Percentiles rank a stretch among this genome's conserved stretches.
These are phyloP conservation scores for Picea sitchensis DNA, from an alignment of 75 land plant species.

Conservation along the genomic window DNA sequence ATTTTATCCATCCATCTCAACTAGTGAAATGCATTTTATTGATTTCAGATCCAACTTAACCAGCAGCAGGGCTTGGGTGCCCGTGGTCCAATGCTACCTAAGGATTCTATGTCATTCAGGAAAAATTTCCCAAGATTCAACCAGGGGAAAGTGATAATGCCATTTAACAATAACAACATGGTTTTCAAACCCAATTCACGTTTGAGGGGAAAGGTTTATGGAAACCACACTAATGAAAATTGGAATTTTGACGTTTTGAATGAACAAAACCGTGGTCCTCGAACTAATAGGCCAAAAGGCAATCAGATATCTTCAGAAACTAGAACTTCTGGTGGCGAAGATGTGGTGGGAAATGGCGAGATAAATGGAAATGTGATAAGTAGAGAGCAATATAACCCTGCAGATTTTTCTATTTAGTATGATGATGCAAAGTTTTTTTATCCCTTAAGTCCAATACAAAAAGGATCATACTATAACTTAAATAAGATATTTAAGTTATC, in stretches of 20 bases:
- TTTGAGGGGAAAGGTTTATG: slow-evolving; percentile 42
- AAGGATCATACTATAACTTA: too few relatives aligned
- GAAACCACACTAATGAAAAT: slow-evolving; percentile 49
- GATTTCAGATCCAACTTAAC: slow-evolving; percentile 7
- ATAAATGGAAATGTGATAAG: too few relatives aligned
- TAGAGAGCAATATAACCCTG: slow-evolving; percentile 22
- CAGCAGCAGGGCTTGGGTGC: not conserved
- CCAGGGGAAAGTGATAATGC: slow-evolving; percentile 6
- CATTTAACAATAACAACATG: slow-evolving; percentile 11
- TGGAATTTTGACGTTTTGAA: slow-evolving; percentile 68
- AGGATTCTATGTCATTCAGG: not conserved
- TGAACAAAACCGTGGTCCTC: slow-evolving; percentile 90
- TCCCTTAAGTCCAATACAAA: too few relatives aligned
- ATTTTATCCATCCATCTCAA: too few relatives aligned
- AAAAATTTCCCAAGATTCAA: not conserved
- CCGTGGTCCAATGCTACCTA: not conserved
- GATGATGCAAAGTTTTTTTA: slow-evolving; percentile 23
- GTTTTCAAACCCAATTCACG: slow-evolving; percentile 53
- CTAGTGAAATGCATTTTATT: too few relatives aligned
- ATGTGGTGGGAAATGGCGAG: slow-evolving; percentile 35
- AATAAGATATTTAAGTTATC: too few relatives aligned
- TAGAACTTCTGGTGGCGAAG: slow-evolving; percentile 23
- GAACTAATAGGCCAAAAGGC: slow-evolving; percentile 56
- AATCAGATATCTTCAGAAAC: slow-evolving; percentile 34
- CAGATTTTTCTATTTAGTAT: slow-evolving; percentile 25